Evolutionary conservation across 1,284 basidiomycete species (phyloP).

Genomic region (Uromyces viciae-fabae): DNA sequence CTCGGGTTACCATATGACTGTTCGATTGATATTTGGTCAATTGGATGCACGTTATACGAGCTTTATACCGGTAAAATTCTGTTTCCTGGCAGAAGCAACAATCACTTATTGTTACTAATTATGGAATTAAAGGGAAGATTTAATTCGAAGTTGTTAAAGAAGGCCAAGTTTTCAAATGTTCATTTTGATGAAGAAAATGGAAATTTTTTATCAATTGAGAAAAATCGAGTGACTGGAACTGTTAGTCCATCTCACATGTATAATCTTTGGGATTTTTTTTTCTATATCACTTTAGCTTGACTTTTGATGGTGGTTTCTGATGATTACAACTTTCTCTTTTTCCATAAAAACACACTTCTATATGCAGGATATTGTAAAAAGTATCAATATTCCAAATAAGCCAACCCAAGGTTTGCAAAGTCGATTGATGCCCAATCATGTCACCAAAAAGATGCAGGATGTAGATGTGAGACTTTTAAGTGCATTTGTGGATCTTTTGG

Average conservation of each 20-base stretch:
- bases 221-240: conserved; percentile 72
- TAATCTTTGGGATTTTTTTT: background rate
- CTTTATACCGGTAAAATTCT: conserved; percentile 97
- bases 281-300: background rate
- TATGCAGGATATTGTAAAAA: conserved; percentile 70
- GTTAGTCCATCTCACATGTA: conserved; percentile 62
- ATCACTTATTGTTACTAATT: conserved; percentile 77
- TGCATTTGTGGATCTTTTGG: conserved; percentile 83
- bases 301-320: background rate
- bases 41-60: conserved; percentile 96
- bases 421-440: conserved; percentile 73
- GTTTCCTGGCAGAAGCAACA: conserved; percentile 92
- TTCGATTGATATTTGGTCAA: conserved; percentile 91
- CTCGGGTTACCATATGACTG: conserved; percentile 92
- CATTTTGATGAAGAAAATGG: conserved; percentile 86
- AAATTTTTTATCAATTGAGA: conserved; percentile 71
- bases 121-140: conserved; percentile 95
- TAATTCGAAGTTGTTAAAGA: conserved; percentile 89
- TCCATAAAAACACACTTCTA: background rate
- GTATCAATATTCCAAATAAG: conserved; percentile 73
- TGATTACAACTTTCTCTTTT: background rate
- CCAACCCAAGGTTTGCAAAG: conserved; percentile 74
- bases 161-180: conserved; percentile 79
- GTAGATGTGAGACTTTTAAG: conserved; percentile 80
- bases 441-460: conserved; percentile 69